Evolutionary conservation across 192 early-diverging fungal genomes (phyloP), one percentile per base, ranked within the genome.

Genomic region (Phlyctochytrium planicorne): DNA sequence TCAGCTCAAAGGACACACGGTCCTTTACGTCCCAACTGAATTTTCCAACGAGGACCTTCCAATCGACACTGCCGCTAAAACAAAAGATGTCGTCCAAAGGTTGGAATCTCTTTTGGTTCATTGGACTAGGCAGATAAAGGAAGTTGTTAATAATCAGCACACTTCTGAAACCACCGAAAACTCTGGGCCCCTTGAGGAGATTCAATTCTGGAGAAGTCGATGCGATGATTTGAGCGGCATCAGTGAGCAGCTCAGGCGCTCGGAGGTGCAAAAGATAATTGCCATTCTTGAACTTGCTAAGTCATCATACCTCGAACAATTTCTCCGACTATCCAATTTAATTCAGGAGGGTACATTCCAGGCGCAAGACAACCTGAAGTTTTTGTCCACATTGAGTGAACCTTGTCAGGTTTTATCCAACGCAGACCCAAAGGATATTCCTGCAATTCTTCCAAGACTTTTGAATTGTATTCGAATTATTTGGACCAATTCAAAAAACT

Each of bases 61-160:
- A 6, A 6, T 25, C 6, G 55, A 57, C 4, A 40, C 33, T 4
- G 75, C 70, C 50, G 77, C 79, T 2, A 81, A 81, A 34, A 3
- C 73, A 12, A 87, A 87, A 63, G 85, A 88, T 60, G 70, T 85
- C 23, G 78, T 87, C 20, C 86, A 88, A 59, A 70, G 86, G 0
- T 68, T 87, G 10, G 86, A 88, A 63, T 74, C 79, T 0, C 69
- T 88, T 0, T 59, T 88, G 0, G 75, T 88, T 30, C 86, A 88
- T 69, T 88, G 86, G 86, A 88, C 85, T 2, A 70, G 80, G 17
- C 86, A 88, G 62, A 87, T 88, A 63, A 88, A 88, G 66, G 86
- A 88, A 35, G 86, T 88, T 53, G 74, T 88, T 50, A 88, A 87
- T 69, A 81, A 80, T 40, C 86, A 88, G 61, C 85, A 88, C 68